Percentiles rank a stretch among this genome's conserved stretches.
Evolutionary conservation across 495 filamentous ascomycete species (phyloP).

Genomic region (Aspergillus sparsus): DNA sequence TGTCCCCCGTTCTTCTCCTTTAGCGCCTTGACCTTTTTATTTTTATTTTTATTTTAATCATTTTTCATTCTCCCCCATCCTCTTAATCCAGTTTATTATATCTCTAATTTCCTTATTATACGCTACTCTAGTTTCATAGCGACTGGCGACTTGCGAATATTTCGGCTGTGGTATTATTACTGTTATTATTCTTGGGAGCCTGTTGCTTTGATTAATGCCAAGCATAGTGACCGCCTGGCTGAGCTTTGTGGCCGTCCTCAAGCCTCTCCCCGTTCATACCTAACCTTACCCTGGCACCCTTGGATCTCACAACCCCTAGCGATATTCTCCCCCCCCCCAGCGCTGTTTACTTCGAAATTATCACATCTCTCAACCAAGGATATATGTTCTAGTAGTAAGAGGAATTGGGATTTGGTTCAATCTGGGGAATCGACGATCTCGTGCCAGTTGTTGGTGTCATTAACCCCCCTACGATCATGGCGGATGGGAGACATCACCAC

Average conservation of each 20-base stretch:
- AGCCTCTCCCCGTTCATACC: constrained; percentile 21
- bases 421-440: constrained; percentile 22
- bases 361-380: neutral
- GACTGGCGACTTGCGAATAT: constrained; percentile 6
- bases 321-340: neutral
- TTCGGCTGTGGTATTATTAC: constrained; percentile 11
- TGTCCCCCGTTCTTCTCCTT: constrained; percentile 14
- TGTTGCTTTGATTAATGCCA: constrained; percentile 30
- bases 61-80: neutral
- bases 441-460: constrained; percentile 21
- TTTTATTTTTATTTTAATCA: constrained; percentile 16
- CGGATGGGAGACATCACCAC: constrained; percentile 41
- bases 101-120: too few species aligned
- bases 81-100: neutral
- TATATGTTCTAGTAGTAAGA: neutral
- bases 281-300: constrained; percentile 25
- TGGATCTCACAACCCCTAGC: constrained; percentile 4
- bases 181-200: constrained; percentile 10
- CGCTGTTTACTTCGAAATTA: neutral
- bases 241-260: constrained; percentile 32
- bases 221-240: constrained; percentile 35
- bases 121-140: constrained; percentile 2
- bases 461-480: constrained; percentile 39
- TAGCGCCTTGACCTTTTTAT: constrained; percentile 11
- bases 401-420: constrained; percentile 10